Conservation (phyloP, 192 early-diverging fungal species). For the Fimicolochytrium jonesii region DNA sequence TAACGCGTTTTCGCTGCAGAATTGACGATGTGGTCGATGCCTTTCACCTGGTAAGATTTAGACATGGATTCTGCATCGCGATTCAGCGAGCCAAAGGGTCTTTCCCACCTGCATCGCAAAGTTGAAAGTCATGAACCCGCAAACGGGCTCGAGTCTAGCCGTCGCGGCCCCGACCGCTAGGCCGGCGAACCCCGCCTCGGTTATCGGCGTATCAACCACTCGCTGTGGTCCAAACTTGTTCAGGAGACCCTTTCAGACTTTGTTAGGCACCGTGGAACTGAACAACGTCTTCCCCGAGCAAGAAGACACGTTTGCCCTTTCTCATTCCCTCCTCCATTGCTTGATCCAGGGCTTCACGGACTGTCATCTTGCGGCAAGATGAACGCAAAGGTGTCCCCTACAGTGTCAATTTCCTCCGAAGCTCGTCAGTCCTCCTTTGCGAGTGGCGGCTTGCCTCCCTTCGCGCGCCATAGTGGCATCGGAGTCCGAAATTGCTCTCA, state of each 20-base stretch:
- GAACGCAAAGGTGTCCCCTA: too few species aligned
- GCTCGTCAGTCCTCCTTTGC: too few species aligned
- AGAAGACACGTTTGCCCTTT: slow-evolving; percentile 82
- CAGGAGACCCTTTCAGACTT: slow-evolving; percentile 93
- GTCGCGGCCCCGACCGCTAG: slow-evolving; percentile 93
- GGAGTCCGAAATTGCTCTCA: background rate
- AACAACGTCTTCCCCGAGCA: slow-evolving; percentile 96
- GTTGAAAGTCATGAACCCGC: slow-evolving; percentile 99
- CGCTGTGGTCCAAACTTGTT: slow-evolving; percentile 97
- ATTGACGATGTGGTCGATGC: slow-evolving; percentile 98
- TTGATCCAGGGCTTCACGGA: slow-evolving; percentile 95
- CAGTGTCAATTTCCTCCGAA: too few species aligned
- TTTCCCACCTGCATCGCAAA: slow-evolving; percentile 92
- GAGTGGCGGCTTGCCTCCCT: too few species aligned
- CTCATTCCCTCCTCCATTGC: slow-evolving; percentile 97
- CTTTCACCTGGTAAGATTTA: too few species aligned
- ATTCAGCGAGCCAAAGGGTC: too few species aligned
- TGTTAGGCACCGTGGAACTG: slow-evolving; percentile 99
- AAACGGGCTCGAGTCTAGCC: slow-evolving; percentile 89
- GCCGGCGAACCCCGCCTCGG: slow-evolving; percentile 96
- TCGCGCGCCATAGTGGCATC: too few species aligned
- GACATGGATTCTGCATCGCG: too few species aligned
- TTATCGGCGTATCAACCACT: slow-evolving; percentile 97
- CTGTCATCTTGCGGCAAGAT: slow-evolving; percentile 58
- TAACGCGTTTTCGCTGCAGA: slow-evolving; percentile 97